Evolutionary conservation across 768 basidiomycete species (phyloP).

Genomic region (Amanita muscaria): DNA sequence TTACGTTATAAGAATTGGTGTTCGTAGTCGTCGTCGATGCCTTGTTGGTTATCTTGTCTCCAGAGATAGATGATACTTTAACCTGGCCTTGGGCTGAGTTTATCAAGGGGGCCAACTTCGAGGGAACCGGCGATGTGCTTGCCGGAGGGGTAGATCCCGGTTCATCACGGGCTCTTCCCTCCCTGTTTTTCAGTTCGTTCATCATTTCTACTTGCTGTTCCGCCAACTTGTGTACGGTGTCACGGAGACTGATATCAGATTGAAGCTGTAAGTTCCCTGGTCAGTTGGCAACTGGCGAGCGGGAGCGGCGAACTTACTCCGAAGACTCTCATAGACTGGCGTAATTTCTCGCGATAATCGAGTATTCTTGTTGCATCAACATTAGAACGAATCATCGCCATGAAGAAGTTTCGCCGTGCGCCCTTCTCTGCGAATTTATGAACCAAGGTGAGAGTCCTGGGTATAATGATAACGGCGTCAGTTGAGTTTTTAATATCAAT

Average conservation of each 20-base stretch:
- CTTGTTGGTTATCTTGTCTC: not conserved
- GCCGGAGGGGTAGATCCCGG: not conserved
- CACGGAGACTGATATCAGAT: constrained; percentile 6
- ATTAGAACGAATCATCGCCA: not conserved
- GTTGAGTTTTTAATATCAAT: not conserved
- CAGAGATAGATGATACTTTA: not conserved
- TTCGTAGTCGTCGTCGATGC: not conserved
- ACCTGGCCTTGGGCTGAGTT: constrained; percentile 1
- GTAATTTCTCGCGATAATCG: constrained; percentile 4
- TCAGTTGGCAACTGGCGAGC: not conserved
- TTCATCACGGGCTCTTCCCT: not conserved
- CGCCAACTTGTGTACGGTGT: constrained; percentile 1
- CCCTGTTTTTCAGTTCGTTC: not conserved
- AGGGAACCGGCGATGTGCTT: not conserved
- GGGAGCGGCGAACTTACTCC: not conserved
- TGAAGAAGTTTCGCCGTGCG: constrained; percentile 1
- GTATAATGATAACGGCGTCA: not conserved
- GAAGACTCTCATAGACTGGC: constrained; percentile 4
- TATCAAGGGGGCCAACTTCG: not conserved
- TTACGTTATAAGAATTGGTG: constrained; percentile 1
- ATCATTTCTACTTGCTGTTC: constrained; percentile 6
- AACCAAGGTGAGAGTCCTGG: not conserved
- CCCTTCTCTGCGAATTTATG: constrained; percentile 4
- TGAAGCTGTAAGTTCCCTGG: constrained; percentile 1
- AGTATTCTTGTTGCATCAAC: constrained; percentile 4